phyloP scores from a whole-genome alignment of 2,329 filamentous ascomycete species.

The Hymenoscyphus fraxineus region DNA sequence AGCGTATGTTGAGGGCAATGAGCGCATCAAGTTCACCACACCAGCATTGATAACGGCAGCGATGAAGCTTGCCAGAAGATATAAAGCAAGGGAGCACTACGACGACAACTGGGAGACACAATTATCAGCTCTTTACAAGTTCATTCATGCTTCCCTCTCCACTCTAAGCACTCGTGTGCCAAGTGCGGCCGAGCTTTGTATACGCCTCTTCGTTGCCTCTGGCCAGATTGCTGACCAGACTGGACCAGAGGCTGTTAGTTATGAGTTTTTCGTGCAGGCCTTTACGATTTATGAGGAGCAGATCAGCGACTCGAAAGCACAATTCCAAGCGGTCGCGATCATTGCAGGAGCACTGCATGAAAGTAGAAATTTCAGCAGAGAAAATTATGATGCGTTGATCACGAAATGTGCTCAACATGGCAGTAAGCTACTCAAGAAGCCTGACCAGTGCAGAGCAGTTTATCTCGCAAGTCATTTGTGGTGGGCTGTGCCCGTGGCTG shows the following conservation, averaged over 20 bases:
- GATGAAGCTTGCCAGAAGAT: conserved; percentile 81
- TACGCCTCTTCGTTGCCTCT: conserved; percentile 86
- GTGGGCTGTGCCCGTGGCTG: conserved; percentile 87
- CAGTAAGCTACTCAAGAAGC: conserved; percentile 94
- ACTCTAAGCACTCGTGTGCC: conserved; percentile 81
- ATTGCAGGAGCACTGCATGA: conserved; percentile 87
- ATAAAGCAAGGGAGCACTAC: conserved; percentile 87
- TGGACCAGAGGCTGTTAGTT: conserved; percentile 91
- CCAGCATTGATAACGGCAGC: conserved; percentile 87
- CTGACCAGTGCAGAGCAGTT: conserved; percentile 94
- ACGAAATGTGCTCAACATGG: conserved; percentile 96
- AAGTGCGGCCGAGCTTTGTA: conserved; percentile 78
- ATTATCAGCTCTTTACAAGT: conserved; percentile 85
- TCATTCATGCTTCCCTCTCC: conserved; percentile 85
- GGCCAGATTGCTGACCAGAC: conserved; percentile 90
- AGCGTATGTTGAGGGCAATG: conserved; percentile 85
- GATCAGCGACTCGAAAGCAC: conserved; percentile 89
- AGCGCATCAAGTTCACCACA: conserved; percentile 92
- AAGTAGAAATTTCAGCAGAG: conserved; percentile 85
- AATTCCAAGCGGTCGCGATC: conserved; percentile 96
- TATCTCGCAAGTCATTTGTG: conserved; percentile 95
- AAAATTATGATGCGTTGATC: conserved; percentile 98
- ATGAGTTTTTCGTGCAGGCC: conserved; percentile 97
- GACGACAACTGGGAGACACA: conserved; percentile 71
- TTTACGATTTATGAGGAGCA: conserved; percentile 98